These are phyloP conservation scores for Globisporangium lucens DNA, from an alignment of 352 stramenopile genomes.

Conservation along the genomic window DNA sequence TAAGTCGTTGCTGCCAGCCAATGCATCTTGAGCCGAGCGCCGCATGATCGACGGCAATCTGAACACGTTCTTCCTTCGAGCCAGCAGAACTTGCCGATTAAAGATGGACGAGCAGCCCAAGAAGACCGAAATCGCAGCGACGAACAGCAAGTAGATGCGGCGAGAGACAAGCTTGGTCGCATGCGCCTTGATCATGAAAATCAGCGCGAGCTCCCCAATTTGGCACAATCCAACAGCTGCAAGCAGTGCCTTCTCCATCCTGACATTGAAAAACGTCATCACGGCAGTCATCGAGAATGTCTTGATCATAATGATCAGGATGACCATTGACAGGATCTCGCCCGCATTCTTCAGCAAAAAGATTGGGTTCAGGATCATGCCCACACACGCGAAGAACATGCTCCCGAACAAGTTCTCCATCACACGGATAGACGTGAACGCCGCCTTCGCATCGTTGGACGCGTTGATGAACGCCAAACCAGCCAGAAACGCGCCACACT, in stretches of 20 bases:
- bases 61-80: constrained; percentile 58
- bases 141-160: constrained; percentile 78
- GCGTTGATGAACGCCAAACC: constrained; percentile 78
- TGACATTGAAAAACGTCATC: constrained; percentile 81
- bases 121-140: constrained; percentile 79
- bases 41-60: constrained; percentile 41
- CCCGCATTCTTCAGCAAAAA: constrained; percentile 75
- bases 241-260: constrained; percentile 67
- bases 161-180: constrained; percentile 78
- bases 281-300: constrained; percentile 67
- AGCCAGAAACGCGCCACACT: constrained; percentile 81
- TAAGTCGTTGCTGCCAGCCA: constrained; percentile 10
- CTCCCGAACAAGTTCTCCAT: constrained; percentile 87
- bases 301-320: constrained; percentile 79
- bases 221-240: constrained; percentile 76
- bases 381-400: constrained; percentile 88
- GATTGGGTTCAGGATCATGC: constrained; percentile 85
- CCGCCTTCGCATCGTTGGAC: constrained; percentile 55
- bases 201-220: constrained; percentile 81
- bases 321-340: constrained; percentile 81
- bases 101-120: constrained; percentile 80
- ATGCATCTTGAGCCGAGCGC: constrained; percentile 12
- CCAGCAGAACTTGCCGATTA: constrained; percentile 66
- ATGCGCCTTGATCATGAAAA: constrained; percentile 91
- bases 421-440: constrained; percentile 82